A percentile compares a stretch with the other conserved stretches of the same genome.
Conservation (phyloP, 345 rosid genomes). For the Tarenaya hassleriana region DNA sequence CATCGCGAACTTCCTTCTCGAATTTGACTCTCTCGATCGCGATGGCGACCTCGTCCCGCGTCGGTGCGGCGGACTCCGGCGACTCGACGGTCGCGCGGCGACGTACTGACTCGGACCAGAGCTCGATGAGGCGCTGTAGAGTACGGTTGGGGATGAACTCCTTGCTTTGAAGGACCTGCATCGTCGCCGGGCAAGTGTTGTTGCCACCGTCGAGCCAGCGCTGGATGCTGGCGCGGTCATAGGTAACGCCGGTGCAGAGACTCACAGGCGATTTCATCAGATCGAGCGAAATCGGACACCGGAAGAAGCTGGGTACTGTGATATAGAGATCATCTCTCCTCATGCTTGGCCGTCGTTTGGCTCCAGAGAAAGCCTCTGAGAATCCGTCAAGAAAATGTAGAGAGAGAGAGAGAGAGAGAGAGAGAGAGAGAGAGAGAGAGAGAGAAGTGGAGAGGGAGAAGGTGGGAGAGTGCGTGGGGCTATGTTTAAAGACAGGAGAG, state of each 20-base stretch:
- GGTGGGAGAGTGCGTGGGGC: conserved; percentile 6
- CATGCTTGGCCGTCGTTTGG: conserved; percentile 34
- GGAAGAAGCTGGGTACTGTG: conserved; percentile 68
- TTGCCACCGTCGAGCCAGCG: conserved; percentile 88
- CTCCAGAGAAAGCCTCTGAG: conserved; percentile 18
- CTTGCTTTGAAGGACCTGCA: conserved; percentile 71
- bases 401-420: conserved; percentile 22
- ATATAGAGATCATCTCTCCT: conserved; percentile 59
- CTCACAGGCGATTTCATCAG: conserved; percentile 95
- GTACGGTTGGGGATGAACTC: conserved; percentile 77
- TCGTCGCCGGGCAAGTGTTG: conserved; percentile 90
- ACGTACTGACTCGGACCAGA: conserved; percentile 66
- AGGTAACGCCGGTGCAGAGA: conserved; percentile 92
- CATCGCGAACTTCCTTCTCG: conserved; percentile 12
- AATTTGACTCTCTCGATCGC: conserved; percentile 32
- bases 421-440: conserved; percentile 22
- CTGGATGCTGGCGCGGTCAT: conserved; percentile 85
- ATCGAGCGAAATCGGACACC: conserved; percentile 86
- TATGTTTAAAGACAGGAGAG: conserved; percentile 40
- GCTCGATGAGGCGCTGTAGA: conserved; percentile 68
- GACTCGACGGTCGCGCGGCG: conserved; percentile 22
- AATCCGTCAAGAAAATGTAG: neutral
- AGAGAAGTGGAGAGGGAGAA: too few relatives aligned
- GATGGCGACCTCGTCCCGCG: conserved; percentile 36
- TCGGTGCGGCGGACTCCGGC: conserved; percentile 18